Conservation (phyloP, 306 rosid genomes). For the Lablab purpureus region DNA sequence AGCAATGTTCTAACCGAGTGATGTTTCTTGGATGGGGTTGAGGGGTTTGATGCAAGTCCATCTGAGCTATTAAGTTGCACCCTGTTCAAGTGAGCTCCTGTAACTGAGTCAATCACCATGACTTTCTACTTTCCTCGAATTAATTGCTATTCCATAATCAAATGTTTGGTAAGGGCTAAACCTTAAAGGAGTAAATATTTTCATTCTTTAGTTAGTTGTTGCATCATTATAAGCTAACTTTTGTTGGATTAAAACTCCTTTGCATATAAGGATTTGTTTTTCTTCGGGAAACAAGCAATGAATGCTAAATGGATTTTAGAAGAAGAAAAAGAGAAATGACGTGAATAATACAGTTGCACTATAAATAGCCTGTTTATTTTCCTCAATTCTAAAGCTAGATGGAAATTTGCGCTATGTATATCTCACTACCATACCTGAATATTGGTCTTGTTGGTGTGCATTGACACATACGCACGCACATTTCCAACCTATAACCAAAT, state of each 20-base stretch:
- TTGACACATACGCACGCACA: not conserved
- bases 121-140: not conserved
- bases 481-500: not conserved
- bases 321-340: not conserved
- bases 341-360: not conserved
- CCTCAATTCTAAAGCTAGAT: not conserved
- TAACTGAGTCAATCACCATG: not conserved
- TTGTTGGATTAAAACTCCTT: not conserved
- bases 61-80: not conserved
- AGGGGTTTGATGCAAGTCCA: not conserved
- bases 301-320: not conserved
- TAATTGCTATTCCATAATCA: constrained; percentile 5
- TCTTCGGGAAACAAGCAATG: not conserved
- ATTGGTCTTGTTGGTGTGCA: not conserved
- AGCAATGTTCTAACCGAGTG: not conserved
- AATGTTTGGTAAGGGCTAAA: not conserved
- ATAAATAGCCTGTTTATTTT: not conserved
- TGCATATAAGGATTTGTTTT: not conserved
- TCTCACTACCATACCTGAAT: not conserved
- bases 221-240: not conserved
- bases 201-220: not conserved
- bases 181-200: not conserved
- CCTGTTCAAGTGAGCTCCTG: not conserved
- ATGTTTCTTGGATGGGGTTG: not conserved
- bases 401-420: not conserved